These are phyloP conservation scores for Harringtonia lauricola DNA, from an alignment of 2,329 filamentous ascomycete species.

Conservation along the genomic window DNA sequence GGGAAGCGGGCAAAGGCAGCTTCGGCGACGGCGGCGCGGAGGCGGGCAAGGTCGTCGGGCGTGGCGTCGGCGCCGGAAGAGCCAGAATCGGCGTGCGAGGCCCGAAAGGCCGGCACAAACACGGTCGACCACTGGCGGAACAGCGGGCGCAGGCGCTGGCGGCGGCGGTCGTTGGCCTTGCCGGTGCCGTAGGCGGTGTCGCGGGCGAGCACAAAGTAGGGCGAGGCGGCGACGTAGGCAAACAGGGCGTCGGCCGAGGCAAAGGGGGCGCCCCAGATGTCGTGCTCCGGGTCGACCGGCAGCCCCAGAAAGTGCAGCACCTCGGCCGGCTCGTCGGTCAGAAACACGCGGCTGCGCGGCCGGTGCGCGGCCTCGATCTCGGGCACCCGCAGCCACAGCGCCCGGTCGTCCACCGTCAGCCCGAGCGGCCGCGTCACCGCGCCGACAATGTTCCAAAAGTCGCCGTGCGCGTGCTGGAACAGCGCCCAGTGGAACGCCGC, in stretches of 20 bases:
- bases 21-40: constrained; percentile 34
- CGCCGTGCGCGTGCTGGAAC: constrained; percentile 64
- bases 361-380: constrained; percentile 53
- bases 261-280: constrained; percentile 47
- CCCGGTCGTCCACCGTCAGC: constrained; percentile 52
- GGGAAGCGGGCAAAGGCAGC: constrained; percentile 43
- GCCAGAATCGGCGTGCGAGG: constrained; percentile 13
- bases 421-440: constrained; percentile 54
- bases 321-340: constrained; percentile 44
- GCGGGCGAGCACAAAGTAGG: constrained; percentile 41
- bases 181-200: constrained; percentile 2
- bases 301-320: constrained; percentile 56
- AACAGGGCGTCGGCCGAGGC: constrained; percentile 43
- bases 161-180: constrained; percentile 44
- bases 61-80: neutral
- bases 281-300: constrained; percentile 14
- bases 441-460: constrained; percentile 55
- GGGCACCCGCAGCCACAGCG: constrained; percentile 53
- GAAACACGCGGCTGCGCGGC: constrained; percentile 44
- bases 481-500: constrained; percentile 46
- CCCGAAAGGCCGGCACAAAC: constrained; percentile 37
- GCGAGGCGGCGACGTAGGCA: constrained; percentile 45
- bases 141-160: constrained; percentile 41
- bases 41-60: too few relatives aligned
- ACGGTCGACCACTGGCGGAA: constrained; percentile 52